Percentiles rank a stretch among this genome's conserved stretches.
phyloP scores from a whole-genome alignment of 2,329 filamentous ascomycete species.

The Colletotrichum sp. region DNA sequence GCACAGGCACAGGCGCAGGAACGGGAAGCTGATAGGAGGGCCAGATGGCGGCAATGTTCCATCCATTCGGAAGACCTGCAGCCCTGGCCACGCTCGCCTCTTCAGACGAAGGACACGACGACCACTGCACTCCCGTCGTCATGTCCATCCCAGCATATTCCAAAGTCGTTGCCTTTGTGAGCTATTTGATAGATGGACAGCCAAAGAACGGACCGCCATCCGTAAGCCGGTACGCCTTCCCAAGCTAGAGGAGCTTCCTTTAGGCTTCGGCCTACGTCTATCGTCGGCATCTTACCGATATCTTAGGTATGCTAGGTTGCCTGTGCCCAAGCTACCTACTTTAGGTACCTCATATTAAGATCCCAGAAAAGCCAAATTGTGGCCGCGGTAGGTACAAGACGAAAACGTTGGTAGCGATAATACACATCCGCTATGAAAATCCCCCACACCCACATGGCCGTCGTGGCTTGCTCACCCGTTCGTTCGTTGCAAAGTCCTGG shows the following conservation, averaged over 20 bases:
- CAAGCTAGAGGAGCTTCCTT: not conserved
- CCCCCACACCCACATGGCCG: not conserved
- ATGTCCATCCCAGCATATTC: not conserved
- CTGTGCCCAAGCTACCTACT: not conserved
- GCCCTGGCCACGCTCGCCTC: not conserved
- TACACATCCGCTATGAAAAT: not conserved
- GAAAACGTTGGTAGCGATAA: not conserved
- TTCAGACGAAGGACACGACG: not conserved
- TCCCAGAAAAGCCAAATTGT: not conserved
- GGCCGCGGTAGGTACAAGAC: not conserved
- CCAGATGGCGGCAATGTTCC: not conserved
- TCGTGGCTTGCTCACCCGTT: not conserved
- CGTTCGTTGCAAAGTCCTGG: not conserved
- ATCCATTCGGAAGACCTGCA: not conserved
- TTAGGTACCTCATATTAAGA: not conserved
- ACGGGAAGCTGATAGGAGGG: not conserved
- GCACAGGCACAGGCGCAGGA: not conserved
- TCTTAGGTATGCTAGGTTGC: not conserved
- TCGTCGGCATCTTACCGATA: not conserved
- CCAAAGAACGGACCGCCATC: not conserved
- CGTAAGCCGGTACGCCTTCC: not conserved
- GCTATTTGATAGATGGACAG: not conserved
- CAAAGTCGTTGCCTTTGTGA: not conserved
- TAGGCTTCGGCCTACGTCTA: not conserved
- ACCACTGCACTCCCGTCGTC: not conserved